Base-by-base conservation (phyloP, 106 monocot genomes). In the Allium sativum region DNA sequence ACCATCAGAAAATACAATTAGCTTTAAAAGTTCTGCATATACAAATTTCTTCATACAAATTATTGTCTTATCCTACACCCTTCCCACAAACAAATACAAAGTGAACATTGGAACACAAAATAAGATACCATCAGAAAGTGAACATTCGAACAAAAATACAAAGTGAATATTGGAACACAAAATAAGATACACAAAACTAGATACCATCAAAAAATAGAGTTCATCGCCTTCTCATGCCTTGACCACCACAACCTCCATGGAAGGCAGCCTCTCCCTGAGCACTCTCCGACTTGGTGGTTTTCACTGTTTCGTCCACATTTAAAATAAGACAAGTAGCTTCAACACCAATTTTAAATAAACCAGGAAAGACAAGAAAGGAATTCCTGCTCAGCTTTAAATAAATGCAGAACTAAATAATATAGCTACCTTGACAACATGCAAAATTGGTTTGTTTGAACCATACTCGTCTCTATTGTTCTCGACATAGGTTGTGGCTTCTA, bases 251-350 rank as follows among this genome's bases (percentile, higher is more conserved):
- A 18, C 96, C 90, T 12, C 96, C 90, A 13, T 77, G 74, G 48
- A 93, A 74, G 1, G 64, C 82, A 10, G 98, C 92, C 72, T 99
- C 98, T 44, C 94, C 90, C 67, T 90, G 94, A 13, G 88, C 92
- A 52, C 92, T 99, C 73, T 99, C 98, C 21, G 92, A 99, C 98
- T 98, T 91, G 0, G 96, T 87, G 51, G 88, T 98, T 70, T 98
- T 98, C 17, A 98, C 91, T n/a, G 91, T 91, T 56, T 98, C 96
- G 67, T 98, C 96, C 21, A 98, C 96, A 65, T 91, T 98, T 48
- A 98, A 69, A 56, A 98, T 82, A 48, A 98, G 84, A 53, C 96
- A 98, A 41, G 96, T 72, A 61, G 96, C 96, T 84, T 98, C 96
- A 16, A 91, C 91, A 65, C 91, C 91, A 67, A 91, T 87, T 80